phyloP scores from a whole-genome alignment of 2,329 filamentous ascomycete genomes.

The Pestalotiopsis sp. region DNA sequence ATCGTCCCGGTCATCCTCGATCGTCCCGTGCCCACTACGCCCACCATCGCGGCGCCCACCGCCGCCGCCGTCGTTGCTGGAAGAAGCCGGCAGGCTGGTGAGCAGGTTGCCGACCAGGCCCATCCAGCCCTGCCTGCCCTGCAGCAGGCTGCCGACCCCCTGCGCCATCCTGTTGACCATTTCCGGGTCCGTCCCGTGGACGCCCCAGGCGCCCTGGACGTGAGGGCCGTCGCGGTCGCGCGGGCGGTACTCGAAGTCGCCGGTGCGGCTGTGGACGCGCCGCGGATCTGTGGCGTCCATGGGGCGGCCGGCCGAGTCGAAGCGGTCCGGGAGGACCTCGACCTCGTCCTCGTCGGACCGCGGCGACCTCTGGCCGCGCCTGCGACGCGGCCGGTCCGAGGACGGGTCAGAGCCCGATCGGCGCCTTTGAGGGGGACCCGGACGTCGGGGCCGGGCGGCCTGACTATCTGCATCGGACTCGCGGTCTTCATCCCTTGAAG shows the following conservation, averaged over 20 bases:
- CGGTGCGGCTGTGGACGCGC: conserved; percentile 16
- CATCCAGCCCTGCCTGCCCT: conserved; percentile 13
- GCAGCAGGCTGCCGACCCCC: conserved; percentile 12
- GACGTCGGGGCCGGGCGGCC: background rate
- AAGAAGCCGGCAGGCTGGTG: background rate
- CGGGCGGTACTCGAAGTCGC: conserved; percentile 23
- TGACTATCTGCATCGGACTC: background rate
- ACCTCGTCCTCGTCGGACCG: conserved; percentile 24
- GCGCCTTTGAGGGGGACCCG: background rate
- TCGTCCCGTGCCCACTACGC: background rate
- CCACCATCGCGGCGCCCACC: background rate
- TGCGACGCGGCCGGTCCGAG: conserved; percentile 10
- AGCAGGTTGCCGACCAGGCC: conserved; percentile 15
- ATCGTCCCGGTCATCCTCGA: conserved; percentile 2
- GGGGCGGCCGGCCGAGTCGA: conserved; percentile 25
- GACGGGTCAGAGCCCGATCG: conserved; percentile 14
- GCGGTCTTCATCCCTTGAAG: conserved; percentile 8
- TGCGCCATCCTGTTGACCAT: conserved; percentile 14
- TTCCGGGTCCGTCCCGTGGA: conserved; percentile 16
- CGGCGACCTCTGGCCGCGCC: background rate
- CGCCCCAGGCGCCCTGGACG: conserved; percentile 13
- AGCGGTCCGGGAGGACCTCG: conserved; percentile 32
- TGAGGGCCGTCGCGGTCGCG: conserved; percentile 10
- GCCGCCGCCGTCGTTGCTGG: background rate
- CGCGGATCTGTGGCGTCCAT: conserved; percentile 5